These are phyloP conservation scores for Neurospora sp. DNA, from an alignment of 495 filamentous ascomycete species.

Conservation along the genomic window DNA sequence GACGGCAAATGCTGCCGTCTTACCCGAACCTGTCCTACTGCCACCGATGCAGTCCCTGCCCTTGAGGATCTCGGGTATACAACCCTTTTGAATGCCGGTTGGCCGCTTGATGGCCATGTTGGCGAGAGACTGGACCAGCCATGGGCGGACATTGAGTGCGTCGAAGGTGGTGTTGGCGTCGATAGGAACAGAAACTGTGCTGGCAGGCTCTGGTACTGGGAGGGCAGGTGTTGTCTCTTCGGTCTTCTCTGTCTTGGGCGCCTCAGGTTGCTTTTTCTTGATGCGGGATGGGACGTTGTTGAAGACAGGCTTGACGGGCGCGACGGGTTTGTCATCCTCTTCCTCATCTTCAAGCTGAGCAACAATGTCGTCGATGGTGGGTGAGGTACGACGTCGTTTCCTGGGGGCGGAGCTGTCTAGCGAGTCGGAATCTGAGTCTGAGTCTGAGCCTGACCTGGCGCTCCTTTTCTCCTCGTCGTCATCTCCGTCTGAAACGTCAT, in stretches of 20 bases:
- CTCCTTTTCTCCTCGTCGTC: background rate
- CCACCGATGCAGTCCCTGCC: constrained; percentile 91
- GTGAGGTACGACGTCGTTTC: constrained; percentile 38
- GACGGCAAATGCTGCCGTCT: constrained; percentile 93
- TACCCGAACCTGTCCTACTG: constrained; percentile 92
- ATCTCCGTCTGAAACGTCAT: background rate
- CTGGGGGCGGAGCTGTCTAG: constrained; percentile 36
- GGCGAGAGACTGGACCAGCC: constrained; percentile 76
- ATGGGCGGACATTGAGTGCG: constrained; percentile 65
- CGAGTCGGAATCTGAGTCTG: constrained; percentile 31
- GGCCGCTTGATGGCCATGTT: constrained; percentile 84
- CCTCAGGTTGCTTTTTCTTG: constrained; percentile 21
- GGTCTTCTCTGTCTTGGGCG: constrained; percentile 3
- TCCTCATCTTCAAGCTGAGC: constrained; percentile 3
- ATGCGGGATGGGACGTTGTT: constrained; percentile 39
- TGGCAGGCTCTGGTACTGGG: constrained; percentile 1
- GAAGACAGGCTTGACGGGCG: constrained; percentile 19
- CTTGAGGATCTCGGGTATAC: constrained; percentile 82
- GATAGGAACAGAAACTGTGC: constrained; percentile 26
- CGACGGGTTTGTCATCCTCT: constrained; percentile 6
- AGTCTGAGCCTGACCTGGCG: constrained; percentile 2
- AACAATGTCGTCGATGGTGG: background rate
- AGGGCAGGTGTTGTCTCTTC: background rate
- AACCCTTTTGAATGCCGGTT: constrained; percentile 84
- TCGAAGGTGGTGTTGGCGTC: constrained; percentile 59